A percentile compares a stretch with the other conserved stretches of the same genome.
Evolutionary conservation across 2,329 filamentous ascomycete genomes (phyloP).

Genomic region (Pestalotiopsis sp.): DNA sequence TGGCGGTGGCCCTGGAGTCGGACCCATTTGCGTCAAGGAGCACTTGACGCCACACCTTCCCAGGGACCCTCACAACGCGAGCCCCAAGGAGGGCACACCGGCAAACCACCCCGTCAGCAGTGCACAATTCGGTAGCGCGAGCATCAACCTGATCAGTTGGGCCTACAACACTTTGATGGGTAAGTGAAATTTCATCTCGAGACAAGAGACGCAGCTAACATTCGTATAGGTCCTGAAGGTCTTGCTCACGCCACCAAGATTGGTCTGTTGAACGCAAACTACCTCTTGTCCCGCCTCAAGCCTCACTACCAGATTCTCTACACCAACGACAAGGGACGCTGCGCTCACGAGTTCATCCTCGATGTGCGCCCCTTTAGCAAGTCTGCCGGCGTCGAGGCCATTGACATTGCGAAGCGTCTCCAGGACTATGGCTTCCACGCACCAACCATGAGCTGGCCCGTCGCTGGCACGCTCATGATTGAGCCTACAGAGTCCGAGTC

Average conservation of each 20-base stretch:
- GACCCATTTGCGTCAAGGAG: constrained; percentile 87
- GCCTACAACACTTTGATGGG: constrained; percentile 96
- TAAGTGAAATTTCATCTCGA: constrained; percentile 29
- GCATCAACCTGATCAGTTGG: constrained; percentile 93
- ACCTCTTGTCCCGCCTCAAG: constrained; percentile 85
- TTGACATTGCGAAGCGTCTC: constrained; percentile 93
- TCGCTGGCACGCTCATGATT: constrained; percentile 95
- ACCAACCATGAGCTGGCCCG: constrained; percentile 96
- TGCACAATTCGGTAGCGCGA: constrained; percentile 84
- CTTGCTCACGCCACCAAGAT: constrained; percentile 89
- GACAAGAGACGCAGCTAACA: constrained; percentile 14
- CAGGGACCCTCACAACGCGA: constrained; percentile 56
- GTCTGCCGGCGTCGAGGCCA: constrained; percentile 81
- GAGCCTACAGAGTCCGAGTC: constrained; percentile 94
- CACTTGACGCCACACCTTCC: constrained; percentile 80
- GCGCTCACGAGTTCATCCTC: constrained; percentile 96
- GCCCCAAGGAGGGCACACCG: constrained; percentile 3
- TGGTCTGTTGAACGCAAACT: constrained; percentile 95
- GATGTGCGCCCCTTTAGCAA: constrained; percentile 86
- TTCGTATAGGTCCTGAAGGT: constrained; percentile 59
- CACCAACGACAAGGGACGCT: constrained; percentile 84
- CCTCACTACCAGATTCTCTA: constrained; percentile 91
- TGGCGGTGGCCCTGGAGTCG: constrained; percentile 90
- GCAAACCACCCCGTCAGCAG: constrained; percentile 74
- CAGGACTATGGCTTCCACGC: constrained; percentile 98